Evolutionary conservation across 2,329 filamentous ascomycete genomes (phyloP), one percentile per base, ranked within the genome.

Genomic region (Arthrobotrys sphaeroides): DNA sequence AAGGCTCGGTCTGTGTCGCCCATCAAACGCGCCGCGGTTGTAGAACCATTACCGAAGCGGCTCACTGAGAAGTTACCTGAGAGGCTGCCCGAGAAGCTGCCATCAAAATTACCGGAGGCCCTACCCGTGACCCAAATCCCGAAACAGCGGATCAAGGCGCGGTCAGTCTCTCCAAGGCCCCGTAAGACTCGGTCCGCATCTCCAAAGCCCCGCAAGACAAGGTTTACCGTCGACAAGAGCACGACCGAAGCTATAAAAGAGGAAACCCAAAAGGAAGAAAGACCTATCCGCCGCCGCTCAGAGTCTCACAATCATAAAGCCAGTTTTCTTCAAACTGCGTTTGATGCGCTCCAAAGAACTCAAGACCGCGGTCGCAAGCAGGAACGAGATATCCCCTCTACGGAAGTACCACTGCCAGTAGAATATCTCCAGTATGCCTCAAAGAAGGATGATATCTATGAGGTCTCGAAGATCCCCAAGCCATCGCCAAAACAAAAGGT

Each of bases 281-380:
- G 51, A 42, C 22, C 33, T 12, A n/a, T 38, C 20, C 33, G 66
- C 12, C 31, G 66, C 12, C 43, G 43, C 16, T 68, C 55, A 13
- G 45, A 67, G 40, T 67, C 70, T 22, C 62, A 62, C 24, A 42
- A 55, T 24, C 33, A 22, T 2, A 40, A 57, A 5, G 18, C 20
- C 4, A 59, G 10, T 28, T 24, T 45, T n/a, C 18, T 53, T 31
- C 60, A 42, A 38, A 22, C 36, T 24, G 33, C 20, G 0, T 18
- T 59, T 13, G 33, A 36, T 7, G 33, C 36, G 22, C n/a, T 47
- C 5, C 40, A 53, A 5, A 45, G 36, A 45, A 38, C n/a, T 3
- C 26, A 67, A 16, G 62, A 67, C 20, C 55, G 70, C 24, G 70
- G 70, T 5, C 70, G 70, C 38, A 45, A 60, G 16, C 24, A 43